Percentiles rank a stretch among this genome's conserved stretches.
Evolutionary conservation across 2,329 filamentous ascomycete genomes (phyloP).

Genomic region (Aulographum hederae): DNA sequence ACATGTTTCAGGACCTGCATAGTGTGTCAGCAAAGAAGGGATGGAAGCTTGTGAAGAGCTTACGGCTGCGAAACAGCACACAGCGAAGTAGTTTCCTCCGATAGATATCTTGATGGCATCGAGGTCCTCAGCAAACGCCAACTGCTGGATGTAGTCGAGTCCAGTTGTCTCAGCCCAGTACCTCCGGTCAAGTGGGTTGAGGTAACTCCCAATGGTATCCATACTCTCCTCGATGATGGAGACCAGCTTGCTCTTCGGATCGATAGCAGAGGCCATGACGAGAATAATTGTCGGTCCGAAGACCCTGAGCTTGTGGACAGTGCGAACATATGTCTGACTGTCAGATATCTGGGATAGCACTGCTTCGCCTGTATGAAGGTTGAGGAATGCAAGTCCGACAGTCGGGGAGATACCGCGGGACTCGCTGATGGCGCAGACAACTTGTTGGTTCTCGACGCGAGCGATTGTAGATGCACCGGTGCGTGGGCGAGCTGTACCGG

Average conservation of each 20-base stretch:
- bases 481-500: slow-evolving; percentile 29
- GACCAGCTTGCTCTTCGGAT: slow-evolving; percentile 54
- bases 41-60: slow-evolving; percentile 13
- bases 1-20: slow-evolving; percentile 62
- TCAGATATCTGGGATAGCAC: slow-evolving; percentile 84
- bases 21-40: slow-evolving; percentile 8
- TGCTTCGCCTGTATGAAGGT: slow-evolving; percentile 67
- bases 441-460: slow-evolving; percentile 41
- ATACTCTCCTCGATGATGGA: slow-evolving; percentile 58
- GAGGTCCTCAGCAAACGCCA: slow-evolving; percentile 67
- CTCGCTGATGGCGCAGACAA: slow-evolving; percentile 79
- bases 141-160: slow-evolving; percentile 55
- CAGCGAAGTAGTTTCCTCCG: slow-evolving; percentile 69
- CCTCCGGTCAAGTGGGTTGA: slow-evolving; percentile 52
- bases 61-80: slow-evolving; percentile 74
- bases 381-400: slow-evolving; percentile 74
- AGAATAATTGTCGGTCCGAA: slow-evolving; percentile 66
- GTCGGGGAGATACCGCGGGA: slow-evolving; percentile 72
- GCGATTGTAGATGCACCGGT: slow-evolving; percentile 40
- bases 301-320: slow-evolving; percentile 69
- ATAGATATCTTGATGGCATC: slow-evolving; percentile 65
- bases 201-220: slow-evolving; percentile 33
- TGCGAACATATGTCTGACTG: slow-evolving; percentile 78
- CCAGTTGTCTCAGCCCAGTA: slow-evolving; percentile 71
- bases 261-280: slow-evolving; percentile 54